Evolutionary conservation across 768 basidiomycete genomes (phyloP).

Genomic region (Pulveroboletus sp.): DNA sequence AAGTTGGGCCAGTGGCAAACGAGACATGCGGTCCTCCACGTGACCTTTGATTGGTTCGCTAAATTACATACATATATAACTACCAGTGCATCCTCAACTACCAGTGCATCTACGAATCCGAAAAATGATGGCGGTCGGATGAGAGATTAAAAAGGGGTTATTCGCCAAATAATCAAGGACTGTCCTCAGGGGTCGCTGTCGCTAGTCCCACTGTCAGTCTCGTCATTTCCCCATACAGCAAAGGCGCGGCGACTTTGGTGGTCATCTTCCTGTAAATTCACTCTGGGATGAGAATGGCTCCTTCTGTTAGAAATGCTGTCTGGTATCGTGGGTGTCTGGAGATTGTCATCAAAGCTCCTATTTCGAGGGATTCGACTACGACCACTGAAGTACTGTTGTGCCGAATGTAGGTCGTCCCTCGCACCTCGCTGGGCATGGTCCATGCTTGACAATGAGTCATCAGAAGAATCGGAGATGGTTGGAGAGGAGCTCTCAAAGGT

Average conservation of each 20-base stretch:
- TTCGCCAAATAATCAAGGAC: background rate
- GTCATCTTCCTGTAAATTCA: slow-evolving; percentile 18
- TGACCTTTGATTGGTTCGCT: slow-evolving; percentile 1
- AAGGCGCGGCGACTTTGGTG: slow-evolving; percentile 51
- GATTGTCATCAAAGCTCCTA: slow-evolving; percentile 53
- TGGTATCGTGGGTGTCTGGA: slow-evolving; percentile 58
- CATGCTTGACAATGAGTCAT: slow-evolving; percentile 30
- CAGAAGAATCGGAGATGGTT: slow-evolving; percentile 38
- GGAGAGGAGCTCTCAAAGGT: slow-evolving; percentile 29
- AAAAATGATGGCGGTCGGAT: background rate
- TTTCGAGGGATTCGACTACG: slow-evolving; percentile 59
- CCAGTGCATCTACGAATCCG: background rate
- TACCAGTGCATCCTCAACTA: background rate
- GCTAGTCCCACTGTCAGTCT: slow-evolving; percentile 81
- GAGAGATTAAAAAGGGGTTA: background rate
- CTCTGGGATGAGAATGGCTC: slow-evolving; percentile 8
- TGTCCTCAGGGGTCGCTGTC: slow-evolving; percentile 49
- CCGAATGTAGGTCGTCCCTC: slow-evolving; percentile 49
- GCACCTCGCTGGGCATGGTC: slow-evolving; percentile 42
- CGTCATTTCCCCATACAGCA: slow-evolving; percentile 85
- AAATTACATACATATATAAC: no score
- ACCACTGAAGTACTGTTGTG: slow-evolving; percentile 34
- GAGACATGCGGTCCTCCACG: slow-evolving; percentile 14
- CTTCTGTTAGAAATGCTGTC: slow-evolving; percentile 23
- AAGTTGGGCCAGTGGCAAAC: background rate